Evolutionary conservation across 192 early-diverging fungal species (phyloP).

Genomic region (Coemansia sp.): DNA sequence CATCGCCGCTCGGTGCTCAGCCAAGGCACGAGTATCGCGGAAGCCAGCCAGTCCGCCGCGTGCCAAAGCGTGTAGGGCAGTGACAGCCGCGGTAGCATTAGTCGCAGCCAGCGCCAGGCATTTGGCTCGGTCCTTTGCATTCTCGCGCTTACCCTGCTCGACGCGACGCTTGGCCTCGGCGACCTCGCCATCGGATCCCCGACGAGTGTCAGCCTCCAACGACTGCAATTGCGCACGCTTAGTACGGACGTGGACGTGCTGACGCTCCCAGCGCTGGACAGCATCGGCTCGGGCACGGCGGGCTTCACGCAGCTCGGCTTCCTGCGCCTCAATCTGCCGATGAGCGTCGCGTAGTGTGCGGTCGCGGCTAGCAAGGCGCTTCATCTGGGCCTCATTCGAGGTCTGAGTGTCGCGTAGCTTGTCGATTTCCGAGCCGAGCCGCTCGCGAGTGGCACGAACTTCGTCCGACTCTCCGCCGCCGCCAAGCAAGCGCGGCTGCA

Average conservation of each 20-base stretch:
- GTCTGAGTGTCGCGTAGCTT: constrained; percentile 27
- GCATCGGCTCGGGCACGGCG: constrained; percentile 15
- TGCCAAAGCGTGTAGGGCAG: constrained; percentile 16
- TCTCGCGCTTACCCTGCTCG: constrained; percentile 15
- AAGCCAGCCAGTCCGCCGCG: constrained; percentile 20
- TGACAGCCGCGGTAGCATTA: neutral
- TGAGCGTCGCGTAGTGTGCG: constrained; percentile 37
- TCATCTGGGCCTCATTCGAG: constrained; percentile 38
- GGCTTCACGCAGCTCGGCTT: constrained; percentile 35
- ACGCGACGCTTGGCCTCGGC: constrained; percentile 22
- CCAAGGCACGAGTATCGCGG: constrained; percentile 12
- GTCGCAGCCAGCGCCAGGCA: constrained; percentile 11
- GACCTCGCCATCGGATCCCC: constrained; percentile 7
- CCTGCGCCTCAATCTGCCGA: constrained; percentile 25
- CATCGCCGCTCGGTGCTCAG: constrained; percentile 22
- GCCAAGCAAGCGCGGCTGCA: constrained; percentile 27
- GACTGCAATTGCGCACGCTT: constrained; percentile 32
- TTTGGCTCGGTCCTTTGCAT: constrained; percentile 24
- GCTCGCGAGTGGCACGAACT: constrained; percentile 27
- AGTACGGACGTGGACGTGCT: constrained; percentile 30
- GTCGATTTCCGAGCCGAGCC: constrained; percentile 27
- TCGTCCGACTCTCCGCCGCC: constrained; percentile 48
- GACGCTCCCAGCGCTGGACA: constrained; percentile 23
- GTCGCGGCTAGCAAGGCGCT: constrained; percentile 26
- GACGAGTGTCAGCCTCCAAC: constrained; percentile 24